These are phyloP conservation scores for Nitzschia sp. DNA, from an alignment of 108 stramenopile genomes.

Conservation along the genomic window DNA sequence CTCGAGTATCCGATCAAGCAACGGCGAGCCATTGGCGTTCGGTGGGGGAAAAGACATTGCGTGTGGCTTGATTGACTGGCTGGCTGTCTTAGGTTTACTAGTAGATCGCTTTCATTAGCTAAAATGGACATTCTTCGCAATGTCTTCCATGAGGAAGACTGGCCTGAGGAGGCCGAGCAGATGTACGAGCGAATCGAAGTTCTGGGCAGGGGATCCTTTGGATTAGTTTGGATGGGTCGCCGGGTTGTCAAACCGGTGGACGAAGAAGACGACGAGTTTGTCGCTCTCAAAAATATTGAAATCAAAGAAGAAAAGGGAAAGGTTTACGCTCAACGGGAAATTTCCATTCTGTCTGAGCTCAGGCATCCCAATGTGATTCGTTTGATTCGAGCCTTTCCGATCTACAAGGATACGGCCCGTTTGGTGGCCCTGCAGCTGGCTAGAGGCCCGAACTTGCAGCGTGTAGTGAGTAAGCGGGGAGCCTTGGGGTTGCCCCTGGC, in stretches of 20 bases:
- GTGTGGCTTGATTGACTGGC: too few species aligned
- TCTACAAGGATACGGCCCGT: conserved; percentile 46
- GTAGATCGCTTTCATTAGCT: too few species aligned
- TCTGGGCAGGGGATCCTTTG: conserved; percentile 74
- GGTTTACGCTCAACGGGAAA: conserved; percentile 77
- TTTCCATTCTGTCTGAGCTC: conserved; percentile 71
- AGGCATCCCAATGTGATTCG: conserved; percentile 80
- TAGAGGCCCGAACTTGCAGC: conserved; percentile 71
- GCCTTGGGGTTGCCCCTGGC: conserved; percentile 75
- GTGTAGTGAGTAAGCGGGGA: conserved; percentile 71
- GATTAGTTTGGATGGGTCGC: conserved; percentile 80
- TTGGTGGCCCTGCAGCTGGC: conserved; percentile 74
- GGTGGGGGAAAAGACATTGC: too few species aligned
- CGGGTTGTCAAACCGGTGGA: conserved; percentile 24
- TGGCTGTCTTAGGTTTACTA: too few species aligned
- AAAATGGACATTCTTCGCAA: conserved; percentile 29
- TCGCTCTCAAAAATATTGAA: conserved; percentile 80
- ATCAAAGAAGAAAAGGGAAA: conserved; percentile 64
- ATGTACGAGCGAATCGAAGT: conserved; percentile 77
- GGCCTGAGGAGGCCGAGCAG: conserved; percentile 68
- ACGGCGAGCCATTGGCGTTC: too few species aligned
- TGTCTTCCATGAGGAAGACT: conserved; percentile 54
- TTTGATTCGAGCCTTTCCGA: conserved; percentile 58
- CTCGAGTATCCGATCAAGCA: too few species aligned
- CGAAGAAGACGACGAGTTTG: conserved; percentile 62